Percentiles rank a stretch among this genome's conserved stretches.
Evolutionary conservation across 176 grass and related monocot genomes (phyloP).

Genomic region (maize (Zea mays)): Zm-B73-REFERENCE-NAM-5.0 NC_050101.1:176265501-176266000

Average conservation of each 20-base stretch:
- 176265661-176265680: slow-evolving; percentile 3
- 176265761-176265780: not conserved
- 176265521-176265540: slow-evolving; percentile 88
- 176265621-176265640: not conserved
- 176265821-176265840: slow-evolving; percentile 22
- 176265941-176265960: not conserved
- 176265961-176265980: not conserved
- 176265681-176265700: slow-evolving; percentile 22
- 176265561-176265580: not conserved
- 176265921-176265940: not conserved
- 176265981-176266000: not conserved
- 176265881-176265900: not conserved
- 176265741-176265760: not conserved
- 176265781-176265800: slow-evolving; percentile 39
- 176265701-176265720: not conserved
- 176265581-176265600: slow-evolving; percentile 2
- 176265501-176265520: slow-evolving; percentile 63
- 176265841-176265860: not conserved
- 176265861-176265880: not conserved
- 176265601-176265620: not conserved
- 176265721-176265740: slow-evolving; percentile 22
- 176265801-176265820: slow-evolving; percentile 48
- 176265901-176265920: not conserved
- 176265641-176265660: slow-evolving; percentile 16
- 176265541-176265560: slow-evolving; percentile 49